phyloP scores from a whole-genome alignment of 768 basidiomycete species.

The Mycena vitilis region DNA sequence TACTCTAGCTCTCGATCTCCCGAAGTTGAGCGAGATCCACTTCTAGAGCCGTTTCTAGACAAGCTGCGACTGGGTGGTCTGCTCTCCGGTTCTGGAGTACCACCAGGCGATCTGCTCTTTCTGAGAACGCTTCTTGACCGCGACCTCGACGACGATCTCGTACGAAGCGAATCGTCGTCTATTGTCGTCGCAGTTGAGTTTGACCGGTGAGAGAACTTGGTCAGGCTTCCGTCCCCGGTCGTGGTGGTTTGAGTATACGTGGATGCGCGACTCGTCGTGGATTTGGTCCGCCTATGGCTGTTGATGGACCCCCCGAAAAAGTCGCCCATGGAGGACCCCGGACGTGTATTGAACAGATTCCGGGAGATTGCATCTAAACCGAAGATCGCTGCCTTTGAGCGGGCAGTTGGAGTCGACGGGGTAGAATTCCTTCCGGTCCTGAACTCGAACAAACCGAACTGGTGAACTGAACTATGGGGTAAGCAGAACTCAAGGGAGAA shows the following conservation, averaged over 20 bases:
- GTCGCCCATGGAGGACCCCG: slow-evolving; percentile 78
- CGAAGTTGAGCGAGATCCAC: slow-evolving; percentile 54
- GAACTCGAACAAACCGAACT: slow-evolving; percentile 91
- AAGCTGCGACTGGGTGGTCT: slow-evolving; percentile 56
- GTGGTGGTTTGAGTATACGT: slow-evolving; percentile 77
- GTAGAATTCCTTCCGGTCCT: slow-evolving; percentile 76
- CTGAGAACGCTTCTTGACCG: slow-evolving; percentile 52
- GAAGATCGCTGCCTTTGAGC: slow-evolving; percentile 87
- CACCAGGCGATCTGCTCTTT: slow-evolving; percentile 57
- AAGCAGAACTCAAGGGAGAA: slow-evolving; percentile 19
- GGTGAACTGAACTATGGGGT: slow-evolving; percentile 68
- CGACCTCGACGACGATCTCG: slow-evolving; percentile 58
- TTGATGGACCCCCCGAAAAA: slow-evolving; percentile 81
- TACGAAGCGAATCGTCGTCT: slow-evolving; percentile 71
- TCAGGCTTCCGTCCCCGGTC: slow-evolving; percentile 70
- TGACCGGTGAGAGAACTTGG: slow-evolving; percentile 79
- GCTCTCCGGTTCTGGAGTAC: slow-evolving; percentile 58
- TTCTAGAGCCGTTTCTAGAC: slow-evolving; percentile 47
- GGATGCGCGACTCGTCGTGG: slow-evolving; percentile 78
- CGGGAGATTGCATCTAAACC: slow-evolving; percentile 91
- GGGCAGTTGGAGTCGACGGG: slow-evolving; percentile 88
- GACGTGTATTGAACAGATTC: slow-evolving; percentile 82
- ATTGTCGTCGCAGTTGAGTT: slow-evolving; percentile 71
- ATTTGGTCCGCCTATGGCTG: slow-evolving; percentile 75
- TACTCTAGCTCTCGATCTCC: slow-evolving; percentile 53